Conservation (phyloP, 805 yeast species). For the Kockiozyma suomiensis region DNA sequence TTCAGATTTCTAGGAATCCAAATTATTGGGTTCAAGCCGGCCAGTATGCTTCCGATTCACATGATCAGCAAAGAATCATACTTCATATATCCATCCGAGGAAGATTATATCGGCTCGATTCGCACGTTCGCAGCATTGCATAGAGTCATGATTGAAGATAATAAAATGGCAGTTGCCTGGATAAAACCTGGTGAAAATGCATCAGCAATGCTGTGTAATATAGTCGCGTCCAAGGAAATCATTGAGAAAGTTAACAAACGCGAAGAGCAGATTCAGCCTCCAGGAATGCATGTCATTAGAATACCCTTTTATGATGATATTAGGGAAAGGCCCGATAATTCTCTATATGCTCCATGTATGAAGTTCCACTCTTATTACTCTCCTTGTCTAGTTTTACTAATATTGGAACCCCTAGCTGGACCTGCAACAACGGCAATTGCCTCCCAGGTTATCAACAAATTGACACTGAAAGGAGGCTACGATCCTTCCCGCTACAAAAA, state of each 20-base stretch:
- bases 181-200: slow-evolving; percentile 61
- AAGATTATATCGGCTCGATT: slow-evolving; percentile 61
- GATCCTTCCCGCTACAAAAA: slow-evolving; percentile 61
- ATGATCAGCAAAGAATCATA: slow-evolving; percentile 58
- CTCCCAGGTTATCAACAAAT: slow-evolving; percentile 40
- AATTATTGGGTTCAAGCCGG: slow-evolving; percentile 66
- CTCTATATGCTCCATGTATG: slow-evolving; percentile 1
- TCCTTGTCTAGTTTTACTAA: neutral
- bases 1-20: slow-evolving; percentile 53
- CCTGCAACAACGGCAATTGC: neutral
- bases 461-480: slow-evolving; percentile 53
- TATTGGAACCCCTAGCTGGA: neutral
- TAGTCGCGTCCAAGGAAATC: slow-evolving; percentile 55
- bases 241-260: slow-evolving; percentile 28
- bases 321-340: slow-evolving; percentile 57
- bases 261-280: slow-evolving; percentile 49
- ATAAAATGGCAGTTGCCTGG: slow-evolving; percentile 70
- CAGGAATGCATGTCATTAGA: slow-evolving; percentile 70
- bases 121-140: slow-evolving; percentile 69
- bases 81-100: slow-evolving; percentile 70
- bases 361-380: neutral
- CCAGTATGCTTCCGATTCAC: slow-evolving; percentile 48
- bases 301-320: slow-evolving; percentile 79
- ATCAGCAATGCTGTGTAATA: slow-evolving; percentile 58
- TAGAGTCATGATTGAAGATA: slow-evolving; percentile 55